phyloP scores from a whole-genome alignment of 1,284 basidiomycete species.

The Vanrija humicola region DNA sequence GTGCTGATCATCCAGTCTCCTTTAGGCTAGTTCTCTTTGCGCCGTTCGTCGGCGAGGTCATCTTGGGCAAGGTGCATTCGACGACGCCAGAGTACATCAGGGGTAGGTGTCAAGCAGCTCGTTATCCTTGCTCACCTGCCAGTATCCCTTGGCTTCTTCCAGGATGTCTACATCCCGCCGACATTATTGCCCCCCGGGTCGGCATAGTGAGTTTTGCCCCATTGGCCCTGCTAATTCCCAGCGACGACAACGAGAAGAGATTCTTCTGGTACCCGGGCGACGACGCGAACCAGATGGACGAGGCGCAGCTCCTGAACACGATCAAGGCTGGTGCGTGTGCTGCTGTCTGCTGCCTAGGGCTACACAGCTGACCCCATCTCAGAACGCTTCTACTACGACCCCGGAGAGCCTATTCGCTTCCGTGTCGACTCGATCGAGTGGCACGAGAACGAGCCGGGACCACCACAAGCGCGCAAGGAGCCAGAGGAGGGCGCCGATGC shows the following conservation, averaged over 20 bases:
- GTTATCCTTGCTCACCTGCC: conserved; percentile 12
- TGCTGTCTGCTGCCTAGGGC: not conserved
- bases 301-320: conserved; percentile 58
- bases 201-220: conserved; percentile 16
- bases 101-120: conserved; percentile 54
- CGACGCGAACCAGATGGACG: conserved; percentile 47
- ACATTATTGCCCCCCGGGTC: conserved; percentile 58
- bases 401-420: conserved; percentile 77
- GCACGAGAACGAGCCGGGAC: conserved; percentile 85
- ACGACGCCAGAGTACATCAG: conserved; percentile 78
- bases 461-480: conserved; percentile 42
- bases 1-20: conserved; percentile 56
- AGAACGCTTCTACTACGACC: conserved; percentile 80
- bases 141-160: conserved; percentile 91
- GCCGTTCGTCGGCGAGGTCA: conserved; percentile 84
- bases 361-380: conserved; percentile 13
- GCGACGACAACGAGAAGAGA: conserved; percentile 56
- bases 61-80: conserved; percentile 81
- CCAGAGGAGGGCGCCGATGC: conserved; percentile 48
- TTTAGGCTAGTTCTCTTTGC: conserved; percentile 88
- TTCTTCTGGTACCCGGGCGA: conserved; percentile 71
- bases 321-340: conserved; percentile 43
- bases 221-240: not conserved
- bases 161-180: conserved; percentile 79
- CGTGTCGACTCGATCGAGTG: conserved; percentile 85